Conservation (phyloP, 2,329 filamentous ascomycete genomes). For the Arthrobotrys sphaeroides region DNA sequence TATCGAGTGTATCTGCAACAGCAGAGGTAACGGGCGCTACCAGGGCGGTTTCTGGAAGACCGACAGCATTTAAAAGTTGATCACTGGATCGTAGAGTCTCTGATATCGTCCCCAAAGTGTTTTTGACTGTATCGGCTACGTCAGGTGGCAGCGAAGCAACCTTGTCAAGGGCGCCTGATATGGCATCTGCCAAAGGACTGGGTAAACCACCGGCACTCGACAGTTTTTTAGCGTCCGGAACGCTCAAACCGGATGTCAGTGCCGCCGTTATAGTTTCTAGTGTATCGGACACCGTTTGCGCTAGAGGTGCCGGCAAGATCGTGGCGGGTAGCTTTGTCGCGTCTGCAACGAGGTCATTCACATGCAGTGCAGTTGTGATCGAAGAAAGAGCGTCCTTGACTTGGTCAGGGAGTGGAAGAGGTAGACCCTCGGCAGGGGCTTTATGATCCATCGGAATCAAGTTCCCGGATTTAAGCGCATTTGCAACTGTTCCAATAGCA, state of each 20-base stretch:
- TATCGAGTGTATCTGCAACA: constrained; percentile 36
- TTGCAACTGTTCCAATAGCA: constrained; percentile 15
- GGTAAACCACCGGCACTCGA: constrained; percentile 27
- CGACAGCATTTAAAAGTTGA: constrained; percentile 25
- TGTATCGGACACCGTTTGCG: constrained; percentile 28
- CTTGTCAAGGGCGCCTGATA: constrained; percentile 22
- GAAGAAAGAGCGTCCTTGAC: constrained; percentile 24
- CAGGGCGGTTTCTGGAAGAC: constrained; percentile 21
- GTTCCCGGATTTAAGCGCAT: constrained; percentile 30
- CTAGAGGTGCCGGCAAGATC: constrained; percentile 26
- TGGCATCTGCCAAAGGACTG: constrained; percentile 1
- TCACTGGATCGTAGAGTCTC: constrained; percentile 39
- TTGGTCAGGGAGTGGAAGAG: constrained; percentile 9
- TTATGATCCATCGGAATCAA: constrained; percentile 19
- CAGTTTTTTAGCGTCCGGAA: constrained; percentile 1
- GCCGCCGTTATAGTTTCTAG: constrained; percentile 32
- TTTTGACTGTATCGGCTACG: neutral
- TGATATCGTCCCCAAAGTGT: constrained; percentile 13
- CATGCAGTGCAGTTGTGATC: constrained; percentile 21
- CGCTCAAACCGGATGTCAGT: neutral
- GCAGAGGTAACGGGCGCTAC: constrained; percentile 30
- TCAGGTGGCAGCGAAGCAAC: constrained; percentile 12
- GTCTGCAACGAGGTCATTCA: constrained; percentile 43
- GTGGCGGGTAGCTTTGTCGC: constrained; percentile 19
- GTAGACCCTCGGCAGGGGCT: neutral